A percentile compares a stretch with the other conserved stretches of the same genome.
These are phyloP conservation scores for Macrolepiota albuminosa DNA, from an alignment of 768 basidiomycete genomes.

Conservation along the genomic window DNA sequence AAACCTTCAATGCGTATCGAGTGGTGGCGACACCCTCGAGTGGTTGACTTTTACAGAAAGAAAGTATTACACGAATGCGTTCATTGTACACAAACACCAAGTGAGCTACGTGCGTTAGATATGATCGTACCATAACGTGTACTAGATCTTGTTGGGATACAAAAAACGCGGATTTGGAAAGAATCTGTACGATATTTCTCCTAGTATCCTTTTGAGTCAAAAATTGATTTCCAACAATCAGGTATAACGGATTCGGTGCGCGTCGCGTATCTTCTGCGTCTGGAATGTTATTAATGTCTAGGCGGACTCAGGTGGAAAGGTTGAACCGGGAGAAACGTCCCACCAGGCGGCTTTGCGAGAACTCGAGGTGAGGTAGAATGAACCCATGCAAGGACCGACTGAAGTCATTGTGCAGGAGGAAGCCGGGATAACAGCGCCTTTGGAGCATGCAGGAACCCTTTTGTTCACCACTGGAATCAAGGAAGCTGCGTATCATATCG, in stretches of 20 bases:
- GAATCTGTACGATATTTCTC: conserved; percentile 40
- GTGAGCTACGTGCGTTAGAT: conserved; percentile 20
- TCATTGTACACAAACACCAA: conserved; percentile 50
- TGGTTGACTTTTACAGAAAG: conserved; percentile 43
- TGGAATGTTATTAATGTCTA: background rate
- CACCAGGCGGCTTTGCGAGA: conserved; percentile 74
- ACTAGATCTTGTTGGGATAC: conserved; percentile 63
- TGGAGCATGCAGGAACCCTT: conserved; percentile 60
- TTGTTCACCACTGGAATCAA: conserved; percentile 54
- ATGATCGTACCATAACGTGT: background rate
- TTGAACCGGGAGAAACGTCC: conserved; percentile 68
- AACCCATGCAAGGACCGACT: background rate
- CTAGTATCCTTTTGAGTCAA: background rate
- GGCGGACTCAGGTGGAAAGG: conserved; percentile 56
- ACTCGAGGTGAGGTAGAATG: conserved; percentile 39
- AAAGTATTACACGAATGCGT: conserved; percentile 67
- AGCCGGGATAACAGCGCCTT: conserved; percentile 63
- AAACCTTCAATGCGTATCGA: conserved; percentile 19
- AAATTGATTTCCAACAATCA: conserved; percentile 22
- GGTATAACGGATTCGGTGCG: conserved; percentile 82
- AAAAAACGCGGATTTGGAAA: conserved; percentile 79
- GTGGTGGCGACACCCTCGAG: conserved; percentile 36
- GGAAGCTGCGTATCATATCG: conserved; percentile 65
- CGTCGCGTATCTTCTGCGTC: background rate
- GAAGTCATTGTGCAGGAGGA: conserved; percentile 57